These are phyloP conservation scores for Coriolopsis trogii DNA, from an alignment of 1,284 basidiomycete genomes.

Conservation along the genomic window DNA sequence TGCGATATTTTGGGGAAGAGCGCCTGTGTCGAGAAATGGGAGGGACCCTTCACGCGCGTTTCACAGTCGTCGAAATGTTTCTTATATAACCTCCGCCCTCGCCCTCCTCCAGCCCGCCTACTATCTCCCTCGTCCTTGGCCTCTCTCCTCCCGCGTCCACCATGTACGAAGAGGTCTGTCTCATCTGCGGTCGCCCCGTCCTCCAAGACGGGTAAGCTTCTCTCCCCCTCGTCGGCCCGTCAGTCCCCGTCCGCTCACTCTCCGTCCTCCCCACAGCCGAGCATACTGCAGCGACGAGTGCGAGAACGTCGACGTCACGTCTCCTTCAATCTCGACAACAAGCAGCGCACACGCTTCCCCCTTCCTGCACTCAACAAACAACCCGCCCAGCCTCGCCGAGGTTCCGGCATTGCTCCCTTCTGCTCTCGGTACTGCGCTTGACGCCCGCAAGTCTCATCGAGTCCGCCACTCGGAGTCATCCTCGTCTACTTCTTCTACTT, in stretches of 20 bases:
- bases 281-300: constrained; percentile 79
- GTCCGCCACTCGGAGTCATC: constrained; percentile 55
- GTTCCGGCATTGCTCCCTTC: constrained; percentile 63
- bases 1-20: constrained; percentile 18
- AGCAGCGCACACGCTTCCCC: constrained; percentile 74
- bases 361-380: constrained; percentile 50
- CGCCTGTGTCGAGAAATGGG: background rate
- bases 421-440: constrained; percentile 45
- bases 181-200: constrained; percentile 67
- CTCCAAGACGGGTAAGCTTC: constrained; percentile 58
- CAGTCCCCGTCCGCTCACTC: constrained; percentile 22
- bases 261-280: constrained; percentile 45
- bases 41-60: constrained; percentile 18
- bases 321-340: constrained; percentile 66
- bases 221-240: constrained; percentile 16
- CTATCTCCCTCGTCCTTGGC: background rate
- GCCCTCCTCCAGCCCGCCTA: constrained; percentile 5
- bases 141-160: background rate
- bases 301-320: constrained; percentile 61
- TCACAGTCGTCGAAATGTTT: constrained; percentile 22
- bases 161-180: constrained; percentile 80
- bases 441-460: constrained; percentile 31
- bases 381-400: constrained; percentile 40
- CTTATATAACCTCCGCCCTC: constrained; percentile 24
- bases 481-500: constrained; percentile 60